Evolutionary conservation across 78 protist species (phyloP), one percentile per base, ranked within the genome.

Genomic region (Dictyostelium firmibasis): DNA sequence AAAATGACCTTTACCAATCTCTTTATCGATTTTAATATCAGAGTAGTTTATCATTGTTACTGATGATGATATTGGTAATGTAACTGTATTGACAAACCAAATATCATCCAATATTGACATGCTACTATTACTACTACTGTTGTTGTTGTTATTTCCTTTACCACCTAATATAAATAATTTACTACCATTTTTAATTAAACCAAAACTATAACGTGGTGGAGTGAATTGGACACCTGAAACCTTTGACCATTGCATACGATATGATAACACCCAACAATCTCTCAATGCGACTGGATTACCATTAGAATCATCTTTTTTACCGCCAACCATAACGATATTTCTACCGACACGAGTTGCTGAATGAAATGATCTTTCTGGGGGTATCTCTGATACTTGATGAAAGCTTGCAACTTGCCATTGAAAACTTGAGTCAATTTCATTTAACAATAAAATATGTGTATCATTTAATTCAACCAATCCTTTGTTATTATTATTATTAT

Each of bases 1-100:
- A 67, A 89, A 89, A 81, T 89, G 94, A 35, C 94, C 94, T 70
- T 89, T 89, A 16, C 94, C 94, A 44, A 89, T 89, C 16, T 89
- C 94, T 57, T 89, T 89, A 8, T 89, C 94, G 35, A 89, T 69
- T n/a, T 89, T 89, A 20, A 89, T 81, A 25, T 89, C 94, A 47
- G 94, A 79, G 50, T 89, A 89, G 33, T 67, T 81, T 8, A 89
- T 81, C 84, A 89, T 81, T 47, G 81, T 44, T 14, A 89, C 94
- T 70, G 82, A 81, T 9, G 94, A 64, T 43, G 87, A 29, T 20
- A 89, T 89, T 36, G 94, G 94, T 64, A 89, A 27, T 25, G 94
- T 75, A 13, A 81, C 86, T 4, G 94, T 89, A 81, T 89, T 89
- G 16, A 70, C 94, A 89, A 81, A 81, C 94, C 94, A 89, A 50